phyloP scores from a whole-genome alignment of 2,329 filamentous ascomycete genomes.

The Magnaporthiopsis rhizophila region DNA sequence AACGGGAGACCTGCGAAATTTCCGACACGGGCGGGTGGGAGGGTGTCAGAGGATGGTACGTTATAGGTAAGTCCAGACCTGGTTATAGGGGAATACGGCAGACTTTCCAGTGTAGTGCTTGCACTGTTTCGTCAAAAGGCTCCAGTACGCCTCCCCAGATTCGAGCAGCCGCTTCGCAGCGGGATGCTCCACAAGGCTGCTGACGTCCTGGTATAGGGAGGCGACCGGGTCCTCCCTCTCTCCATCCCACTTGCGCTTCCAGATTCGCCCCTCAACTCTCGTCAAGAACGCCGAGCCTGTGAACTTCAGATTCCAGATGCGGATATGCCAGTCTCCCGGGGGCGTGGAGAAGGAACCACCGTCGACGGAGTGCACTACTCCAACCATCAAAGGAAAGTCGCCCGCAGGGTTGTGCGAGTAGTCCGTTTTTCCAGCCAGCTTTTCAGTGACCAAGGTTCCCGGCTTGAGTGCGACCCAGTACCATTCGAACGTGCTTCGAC shows the following conservation, averaged over 20 bases:
- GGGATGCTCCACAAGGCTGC: neutral
- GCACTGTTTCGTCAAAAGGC: neutral
- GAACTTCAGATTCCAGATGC: neutral
- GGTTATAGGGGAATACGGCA: neutral
- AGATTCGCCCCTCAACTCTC: no score
- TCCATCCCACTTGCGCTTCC: neutral
- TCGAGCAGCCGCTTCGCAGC: neutral
- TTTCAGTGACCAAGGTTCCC: neutral
- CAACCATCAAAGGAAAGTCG: neutral
- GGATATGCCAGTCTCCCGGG: neutral
- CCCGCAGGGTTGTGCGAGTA: no score
- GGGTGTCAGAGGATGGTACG: no score
- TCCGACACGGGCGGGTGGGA: no score
- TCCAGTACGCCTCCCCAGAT: neutral
- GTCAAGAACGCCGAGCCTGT: conserved; percentile 5
- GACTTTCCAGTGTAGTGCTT: neutral
- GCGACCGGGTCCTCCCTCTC: neutral
- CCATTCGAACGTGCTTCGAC: neutral
- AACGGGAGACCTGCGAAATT: no score
- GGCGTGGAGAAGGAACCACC: neutral
- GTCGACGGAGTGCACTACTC: neutral
- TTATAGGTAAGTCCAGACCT: no score
- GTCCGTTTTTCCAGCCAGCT: neutral
- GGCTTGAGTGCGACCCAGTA: neutral
- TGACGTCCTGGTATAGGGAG: neutral